Percentiles rank a stretch among this genome's conserved stretches.
These are phyloP conservation scores for Paracamarosporium sp. DNA, from an alignment of 2,329 filamentous ascomycete species.

Conservation along the genomic window DNA sequence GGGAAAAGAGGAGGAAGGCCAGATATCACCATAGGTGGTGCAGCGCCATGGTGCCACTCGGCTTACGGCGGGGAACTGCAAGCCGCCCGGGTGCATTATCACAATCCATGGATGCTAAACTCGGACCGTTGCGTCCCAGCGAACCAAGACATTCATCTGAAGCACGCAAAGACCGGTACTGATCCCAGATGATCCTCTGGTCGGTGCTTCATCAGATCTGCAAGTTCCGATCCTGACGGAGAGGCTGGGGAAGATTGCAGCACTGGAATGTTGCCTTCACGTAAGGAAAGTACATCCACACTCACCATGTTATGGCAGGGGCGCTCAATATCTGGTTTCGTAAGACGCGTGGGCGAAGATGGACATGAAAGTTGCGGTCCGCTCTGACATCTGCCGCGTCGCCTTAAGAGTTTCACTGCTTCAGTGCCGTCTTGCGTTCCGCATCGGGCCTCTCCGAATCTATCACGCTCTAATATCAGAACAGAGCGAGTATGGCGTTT, in stretches of 20 bases:
- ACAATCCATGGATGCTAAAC: constrained; percentile 9
- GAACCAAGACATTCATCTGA: not conserved
- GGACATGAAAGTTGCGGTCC: not conserved
- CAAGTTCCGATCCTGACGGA: not conserved
- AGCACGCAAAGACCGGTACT: not conserved
- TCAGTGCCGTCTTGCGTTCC: not conserved
- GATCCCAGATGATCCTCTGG: not conserved
- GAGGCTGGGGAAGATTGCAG: not conserved
- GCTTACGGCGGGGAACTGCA: constrained; percentile 10
- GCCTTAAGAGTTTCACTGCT: not conserved
- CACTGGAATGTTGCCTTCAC: not conserved
- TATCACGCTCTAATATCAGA: not conserved
- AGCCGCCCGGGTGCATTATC: not conserved
- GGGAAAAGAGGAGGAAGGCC: constrained; percentile 1
- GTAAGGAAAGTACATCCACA: not conserved
- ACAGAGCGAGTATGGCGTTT: too few species aligned
- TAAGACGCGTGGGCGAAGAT: not conserved
- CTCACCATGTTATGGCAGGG: not conserved
- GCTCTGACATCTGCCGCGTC: not conserved
- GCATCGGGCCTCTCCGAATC: not conserved
- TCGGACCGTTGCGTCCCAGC: constrained; percentile 9
- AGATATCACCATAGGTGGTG: not conserved
- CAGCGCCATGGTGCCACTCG: not conserved
- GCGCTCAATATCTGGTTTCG: not conserved
- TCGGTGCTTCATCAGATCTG: not conserved